Conservation (phyloP, 345 rosid genomes). For the Salix arbutifolia region DNA sequence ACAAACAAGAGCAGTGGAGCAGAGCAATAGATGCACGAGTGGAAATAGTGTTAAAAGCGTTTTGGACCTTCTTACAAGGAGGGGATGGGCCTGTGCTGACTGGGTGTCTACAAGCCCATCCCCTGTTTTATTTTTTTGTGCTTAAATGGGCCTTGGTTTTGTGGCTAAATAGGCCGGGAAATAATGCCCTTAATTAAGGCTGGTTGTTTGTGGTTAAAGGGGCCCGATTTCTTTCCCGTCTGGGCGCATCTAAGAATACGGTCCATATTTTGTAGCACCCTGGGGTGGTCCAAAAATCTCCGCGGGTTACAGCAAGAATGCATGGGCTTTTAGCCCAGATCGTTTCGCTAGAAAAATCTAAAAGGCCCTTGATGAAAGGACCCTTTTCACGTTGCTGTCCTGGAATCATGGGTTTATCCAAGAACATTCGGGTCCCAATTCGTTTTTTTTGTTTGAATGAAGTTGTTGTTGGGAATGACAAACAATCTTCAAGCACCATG, state of each 20-base stretch:
- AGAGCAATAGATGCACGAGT: not conserved
- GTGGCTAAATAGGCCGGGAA: too few relatives aligned
- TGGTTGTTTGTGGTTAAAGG: not conserved
- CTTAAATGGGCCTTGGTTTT: too few relatives aligned
- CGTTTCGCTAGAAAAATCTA: not conserved
- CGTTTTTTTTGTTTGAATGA: too few relatives aligned
- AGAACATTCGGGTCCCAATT: not conserved
- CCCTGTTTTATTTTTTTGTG: too few relatives aligned
- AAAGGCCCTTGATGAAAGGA: not conserved
- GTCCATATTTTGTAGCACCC: not conserved
- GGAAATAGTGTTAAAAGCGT: not conserved
- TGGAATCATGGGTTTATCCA: not conserved
- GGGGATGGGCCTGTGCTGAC: conserved; percentile 10
- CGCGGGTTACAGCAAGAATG: not conserved
- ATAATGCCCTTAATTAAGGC: not conserved
- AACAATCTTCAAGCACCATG: too few relatives aligned
- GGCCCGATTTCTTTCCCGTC: not conserved
- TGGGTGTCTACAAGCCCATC: not conserved
- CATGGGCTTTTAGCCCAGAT: not conserved
- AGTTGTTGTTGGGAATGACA: too few relatives aligned
- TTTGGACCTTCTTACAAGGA: not conserved
- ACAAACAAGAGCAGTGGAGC: too few relatives aligned
- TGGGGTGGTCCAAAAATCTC: not conserved
- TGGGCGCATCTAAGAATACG: not conserved
- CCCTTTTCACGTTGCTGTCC: not conserved